Percentiles rank a stretch among this genome's conserved stretches.
Conservation (phyloP, 306 rosid genomes). For the Begonia peltatifolia region DNA sequence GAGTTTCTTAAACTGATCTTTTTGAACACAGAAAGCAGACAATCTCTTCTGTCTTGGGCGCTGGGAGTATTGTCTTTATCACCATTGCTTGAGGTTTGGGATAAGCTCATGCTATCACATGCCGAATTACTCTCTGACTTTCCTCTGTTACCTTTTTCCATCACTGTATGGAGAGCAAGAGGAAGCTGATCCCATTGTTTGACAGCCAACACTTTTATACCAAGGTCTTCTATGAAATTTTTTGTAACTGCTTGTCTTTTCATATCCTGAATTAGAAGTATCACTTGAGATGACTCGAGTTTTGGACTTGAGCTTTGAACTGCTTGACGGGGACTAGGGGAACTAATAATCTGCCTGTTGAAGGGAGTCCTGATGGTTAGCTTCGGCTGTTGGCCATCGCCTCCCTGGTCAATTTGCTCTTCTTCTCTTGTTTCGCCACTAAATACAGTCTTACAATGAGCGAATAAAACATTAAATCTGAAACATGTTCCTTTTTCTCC, state of each 20-base stretch:
- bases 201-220: slow-evolving; percentile 15
- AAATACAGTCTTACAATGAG: slow-evolving; percentile 12
- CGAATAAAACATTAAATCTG: slow-evolving; percentile 45
- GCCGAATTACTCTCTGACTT: slow-evolving; percentile 10
- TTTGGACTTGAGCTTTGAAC: slow-evolving; percentile 20
- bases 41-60: slow-evolving; percentile 11
- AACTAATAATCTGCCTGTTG: slow-evolving; percentile 8
- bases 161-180: slow-evolving; percentile 10
- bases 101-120: slow-evolving; percentile 8
- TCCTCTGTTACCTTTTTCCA: slow-evolving; percentile 9
- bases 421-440: slow-evolving; percentile 13
- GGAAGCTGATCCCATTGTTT: slow-evolving; percentile 20
- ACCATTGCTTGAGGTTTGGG: slow-evolving; percentile 8
- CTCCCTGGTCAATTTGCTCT: slow-evolving; percentile 11
- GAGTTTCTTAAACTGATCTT: slow-evolving; percentile 10
- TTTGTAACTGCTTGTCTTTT: slow-evolving; percentile 10
- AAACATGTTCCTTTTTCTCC: slow-evolving; percentile 63
- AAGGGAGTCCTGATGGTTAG: background rate
- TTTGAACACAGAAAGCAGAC: slow-evolving; percentile 15
- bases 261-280: slow-evolving; percentile 15
- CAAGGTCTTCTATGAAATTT: slow-evolving; percentile 27
- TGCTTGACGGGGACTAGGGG: slow-evolving; percentile 24
- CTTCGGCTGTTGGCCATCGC: slow-evolving; percentile 9
- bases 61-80: slow-evolving; percentile 7
- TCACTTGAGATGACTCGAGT: slow-evolving; percentile 29